phyloP scores from a whole-genome alignment of 495 filamentous ascomycete genomes.

The Entonaema liquescens region DNA sequence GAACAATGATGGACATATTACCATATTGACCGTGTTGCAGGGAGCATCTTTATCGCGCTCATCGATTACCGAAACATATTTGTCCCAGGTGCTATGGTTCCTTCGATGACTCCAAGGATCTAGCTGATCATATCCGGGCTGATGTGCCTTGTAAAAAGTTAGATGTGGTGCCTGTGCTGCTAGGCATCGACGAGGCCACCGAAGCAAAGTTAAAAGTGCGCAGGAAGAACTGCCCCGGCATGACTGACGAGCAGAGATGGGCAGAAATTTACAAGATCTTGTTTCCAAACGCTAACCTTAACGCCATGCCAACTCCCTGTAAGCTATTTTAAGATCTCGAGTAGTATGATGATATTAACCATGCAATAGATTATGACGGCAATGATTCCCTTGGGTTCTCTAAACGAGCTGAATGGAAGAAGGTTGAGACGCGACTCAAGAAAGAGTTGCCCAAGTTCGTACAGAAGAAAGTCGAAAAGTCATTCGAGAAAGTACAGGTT shows the following conservation, averaged over 20 bases:
- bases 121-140: conserved; percentile 51
- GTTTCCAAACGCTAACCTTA: conserved; percentile 51
- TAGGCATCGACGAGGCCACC: conserved; percentile 43
- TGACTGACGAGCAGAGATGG: conserved; percentile 57
- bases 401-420: conserved; percentile 37
- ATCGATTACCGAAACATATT: conserved; percentile 49
- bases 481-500: conserved; percentile 38
- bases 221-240: conserved; percentile 50
- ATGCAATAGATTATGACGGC: conserved; percentile 44
- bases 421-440: conserved; percentile 38
- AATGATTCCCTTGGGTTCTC: conserved; percentile 26
- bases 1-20: not conserved
- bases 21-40: conserved; percentile 34
- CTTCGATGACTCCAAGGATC: conserved; percentile 49
- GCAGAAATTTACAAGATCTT: conserved; percentile 54
- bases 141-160: conserved; percentile 48
- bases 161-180: conserved; percentile 24
- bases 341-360: conserved; percentile 9
- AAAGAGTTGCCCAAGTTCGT: conserved; percentile 41
- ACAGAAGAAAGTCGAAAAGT: conserved; percentile 39
- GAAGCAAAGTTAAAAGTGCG: conserved; percentile 48
- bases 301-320: conserved; percentile 52
- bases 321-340: conserved; percentile 14
- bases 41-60: conserved; percentile 56
- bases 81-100: conserved; percentile 53